Base-by-base conservation (phyloP, 1,139 yeast genomes). In the Komagataea norvegica region DNA sequence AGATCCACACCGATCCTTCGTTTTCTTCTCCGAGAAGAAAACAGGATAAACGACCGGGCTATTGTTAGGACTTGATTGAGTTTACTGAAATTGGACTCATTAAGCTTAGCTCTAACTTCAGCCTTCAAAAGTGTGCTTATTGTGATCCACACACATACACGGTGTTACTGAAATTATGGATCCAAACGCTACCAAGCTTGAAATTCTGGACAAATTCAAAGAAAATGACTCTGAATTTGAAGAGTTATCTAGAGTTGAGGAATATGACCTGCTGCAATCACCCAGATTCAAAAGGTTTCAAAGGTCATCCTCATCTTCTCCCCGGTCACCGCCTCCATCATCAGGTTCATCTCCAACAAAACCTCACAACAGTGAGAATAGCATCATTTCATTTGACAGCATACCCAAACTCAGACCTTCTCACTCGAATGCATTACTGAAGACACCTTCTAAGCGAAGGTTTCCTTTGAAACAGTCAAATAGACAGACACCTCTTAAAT, bases 261-360 rank as follows among this genome's bases (percentile, higher is more conserved):
- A 52, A 25, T 38, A 41, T 1, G 55, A 49, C 22, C 50, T 52
- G 29, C 46, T 51, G 14, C 48, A 40, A n/a, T 52, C 56, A 2
- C 56, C 56, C 6, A 43, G 38, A 33, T 52, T 52, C 31, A 52
- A 44, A 29, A 42, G 50, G 11, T 37, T 52, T 9, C 53, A 48
- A 30, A 48, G 52, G 2, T 43, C 48, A 3, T 49, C 55, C 3
- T 50, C 55, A 0, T 34, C 44, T 4, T 38, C 53, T 3, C 40
- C 40, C 7, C n/a, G 20, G 9, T 43, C 54, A 7, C 42, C 54
- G 1, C 54, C 52, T 5, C 20, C 46, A 18, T 43, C 43, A 35
- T 31, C 45, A 8, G n/a, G 37, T 5, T 29, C 40, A 8, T 19
- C 37, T n/a, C 24, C 29, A n/a, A 27, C 13, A 5, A 34, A 20